Percentiles rank a stretch among this genome's conserved stretches.
phyloP scores from a whole-genome alignment of 2,329 filamentous ascomycete genomes.

The Penicillium olsonii region DNA sequence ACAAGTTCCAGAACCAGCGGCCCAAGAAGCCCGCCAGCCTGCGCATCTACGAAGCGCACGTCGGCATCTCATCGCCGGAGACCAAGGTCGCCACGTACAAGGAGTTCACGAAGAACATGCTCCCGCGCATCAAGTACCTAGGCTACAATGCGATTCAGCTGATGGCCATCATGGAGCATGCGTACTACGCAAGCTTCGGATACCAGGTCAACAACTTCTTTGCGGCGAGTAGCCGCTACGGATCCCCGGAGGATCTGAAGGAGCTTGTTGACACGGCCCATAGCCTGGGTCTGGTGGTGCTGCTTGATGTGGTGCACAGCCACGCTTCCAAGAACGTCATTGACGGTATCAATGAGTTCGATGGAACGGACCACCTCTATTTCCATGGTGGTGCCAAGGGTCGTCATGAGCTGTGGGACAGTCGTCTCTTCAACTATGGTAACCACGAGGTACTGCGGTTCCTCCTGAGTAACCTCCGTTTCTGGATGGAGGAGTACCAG shows the following conservation, averaged over 20 bases:
- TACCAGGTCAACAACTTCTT: slow-evolving; percentile 99
- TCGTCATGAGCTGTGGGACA: slow-evolving; percentile 92
- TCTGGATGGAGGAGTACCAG: slow-evolving; percentile 98
- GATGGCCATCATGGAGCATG: slow-evolving; percentile 99
- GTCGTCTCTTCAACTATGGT: slow-evolving; percentile 95
- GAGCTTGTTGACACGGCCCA: slow-evolving; percentile 96
- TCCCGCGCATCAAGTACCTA: slow-evolving; percentile 83
- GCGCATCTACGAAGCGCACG: slow-evolving; percentile 98
- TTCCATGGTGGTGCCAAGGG: slow-evolving; percentile 88
- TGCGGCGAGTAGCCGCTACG: slow-evolving; percentile 92
- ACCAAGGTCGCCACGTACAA: slow-evolving; percentile 90
- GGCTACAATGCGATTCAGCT: slow-evolving; percentile 98
- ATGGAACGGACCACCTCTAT: slow-evolving; percentile 91
- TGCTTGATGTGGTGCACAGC: slow-evolving; percentile 95
- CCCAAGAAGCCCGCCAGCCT: slow-evolving; percentile 81
- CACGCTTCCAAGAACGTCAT: slow-evolving; percentile 97
- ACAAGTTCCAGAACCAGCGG: slow-evolving; percentile 78
- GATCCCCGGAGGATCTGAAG: slow-evolving; percentile 89
- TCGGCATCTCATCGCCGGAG: slow-evolving; percentile 93
- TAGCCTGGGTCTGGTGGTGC: slow-evolving; percentile 81
- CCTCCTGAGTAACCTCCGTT: slow-evolving; percentile 88
- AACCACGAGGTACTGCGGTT: slow-evolving; percentile 94
- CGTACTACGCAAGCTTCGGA: slow-evolving; percentile 98
- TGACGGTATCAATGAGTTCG: slow-evolving; percentile 93
- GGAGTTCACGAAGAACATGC: slow-evolving; percentile 90